Percentiles rank a stretch among this genome's conserved stretches.
Evolutionary conservation across 1,139 yeast genomes (phyloP).

Genomic region (Yamadazyma sp.): DNA sequence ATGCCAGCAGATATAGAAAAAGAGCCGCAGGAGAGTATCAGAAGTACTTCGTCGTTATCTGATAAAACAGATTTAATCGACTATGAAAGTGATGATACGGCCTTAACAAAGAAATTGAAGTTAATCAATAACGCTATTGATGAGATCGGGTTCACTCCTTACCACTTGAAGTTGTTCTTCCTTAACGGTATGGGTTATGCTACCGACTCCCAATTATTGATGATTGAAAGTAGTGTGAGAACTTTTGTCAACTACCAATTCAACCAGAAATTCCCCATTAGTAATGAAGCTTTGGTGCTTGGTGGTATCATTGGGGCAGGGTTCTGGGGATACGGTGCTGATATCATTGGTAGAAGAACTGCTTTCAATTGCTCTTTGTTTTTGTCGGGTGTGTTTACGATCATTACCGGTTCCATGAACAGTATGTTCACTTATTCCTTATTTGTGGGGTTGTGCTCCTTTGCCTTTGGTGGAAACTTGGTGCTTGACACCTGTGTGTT

Average conservation of each 20-base stretch:
- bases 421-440: conserved; percentile 50
- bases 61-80: conserved; percentile 23
- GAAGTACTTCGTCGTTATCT: conserved; percentile 12
- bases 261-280: conserved; percentile 32
- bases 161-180: conserved; percentile 36
- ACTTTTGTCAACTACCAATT: conserved; percentile 44
- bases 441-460: conserved; percentile 45
- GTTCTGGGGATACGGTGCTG: conserved; percentile 60
- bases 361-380: conserved; percentile 58
- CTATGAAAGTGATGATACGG: conserved; percentile 25
- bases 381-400: conserved; percentile 49
- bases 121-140: conserved; percentile 34
- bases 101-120: conserved; percentile 26
- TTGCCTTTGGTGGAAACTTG: conserved; percentile 60
- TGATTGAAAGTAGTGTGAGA: conserved; percentile 38
- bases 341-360: conserved; percentile 55
- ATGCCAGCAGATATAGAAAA: conserved; percentile 10
- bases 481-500: conserved; percentile 62
- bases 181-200: conserved; percentile 65
- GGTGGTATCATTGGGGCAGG: conserved; percentile 60
- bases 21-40: conserved; percentile 14
- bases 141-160: conserved; percentile 38
- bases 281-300: conserved; percentile 26
- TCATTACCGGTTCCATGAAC: conserved; percentile 53
- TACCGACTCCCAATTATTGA: conserved; percentile 57